Evolutionary conservation across 805 yeast genomes (phyloP), one percentile per base, ranked within the genome.

Genomic region (Wickerhamiella domercqiae): DNA sequence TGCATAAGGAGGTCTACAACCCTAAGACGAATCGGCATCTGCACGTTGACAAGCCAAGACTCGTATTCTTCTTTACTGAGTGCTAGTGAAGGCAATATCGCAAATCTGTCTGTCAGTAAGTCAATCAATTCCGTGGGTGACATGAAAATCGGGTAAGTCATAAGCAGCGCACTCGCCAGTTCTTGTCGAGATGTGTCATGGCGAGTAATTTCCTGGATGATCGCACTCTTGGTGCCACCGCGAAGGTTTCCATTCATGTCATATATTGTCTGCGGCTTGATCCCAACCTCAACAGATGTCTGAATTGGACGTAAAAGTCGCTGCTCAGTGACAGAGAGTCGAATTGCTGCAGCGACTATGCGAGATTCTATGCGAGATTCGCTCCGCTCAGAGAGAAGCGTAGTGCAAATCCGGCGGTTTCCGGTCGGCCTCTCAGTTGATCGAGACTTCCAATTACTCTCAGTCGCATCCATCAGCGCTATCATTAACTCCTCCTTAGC

Each of bases 51-150:
- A 7, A 74, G 64, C 95, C 95, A 83, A 7, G 66, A 57, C 32
- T 73, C 71, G 54, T 79, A 81, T 50, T 82, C 93, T 43, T 78
- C 93, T 7, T 9, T 26, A 41, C 80, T 72, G 42, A 87, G 59
- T 0, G 93, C 94, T 50, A 81, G 94, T 0, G 95, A 95, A 17
- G 94, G 90, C 44, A 71, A 71, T 13, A 72, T 58, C 39, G 74
- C 67, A 56, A 75, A 87, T 39, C 93, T 63, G 29, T 68, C 67
- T 18, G 78, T 68, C 46, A 86, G 60, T 20, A 69, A 52, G 28
- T 66, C 67, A 24, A 82, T 61, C 19, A 86, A 63, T 37, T 75
- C 80, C 2, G 66, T 55, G 0, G 90, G 68, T 1, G 78, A 66
- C 61, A 77, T 68, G 53, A 84, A 79, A 24, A 86, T 73, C 26